These are phyloP conservation scores for Sanghuangporus weigelae DNA, from an alignment of 1,284 basidiomycete species.

Conservation along the genomic window DNA sequence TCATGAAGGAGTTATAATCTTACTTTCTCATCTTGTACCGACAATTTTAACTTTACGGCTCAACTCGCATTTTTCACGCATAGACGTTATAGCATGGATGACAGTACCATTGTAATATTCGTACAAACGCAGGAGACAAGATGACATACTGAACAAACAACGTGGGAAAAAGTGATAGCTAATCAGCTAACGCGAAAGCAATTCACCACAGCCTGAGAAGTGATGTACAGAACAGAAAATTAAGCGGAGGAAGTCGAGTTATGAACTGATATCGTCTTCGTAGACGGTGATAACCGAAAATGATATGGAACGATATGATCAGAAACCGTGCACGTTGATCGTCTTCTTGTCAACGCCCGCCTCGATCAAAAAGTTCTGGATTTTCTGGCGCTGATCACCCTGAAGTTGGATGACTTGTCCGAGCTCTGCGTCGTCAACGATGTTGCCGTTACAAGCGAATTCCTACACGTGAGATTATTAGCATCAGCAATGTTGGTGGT, in stretches of 20 bases:
- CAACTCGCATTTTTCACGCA: not conserved
- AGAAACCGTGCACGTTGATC: conserved; percentile 89
- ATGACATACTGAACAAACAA: not conserved
- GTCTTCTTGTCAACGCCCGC: conserved; percentile 68
- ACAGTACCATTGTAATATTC: not conserved
- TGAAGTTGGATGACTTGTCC: conserved; percentile 99
- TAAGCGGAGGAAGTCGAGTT: not conserved
- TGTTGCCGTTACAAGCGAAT: conserved; percentile 98
- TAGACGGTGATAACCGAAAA: not conserved
- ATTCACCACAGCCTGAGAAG: not conserved
- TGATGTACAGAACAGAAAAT: not conserved
- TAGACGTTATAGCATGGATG: not conserved
- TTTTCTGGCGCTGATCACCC: conserved; percentile 95
- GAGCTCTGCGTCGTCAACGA: conserved; percentile 95
- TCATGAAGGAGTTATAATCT: not conserved
- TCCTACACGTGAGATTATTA: conserved; percentile 48
- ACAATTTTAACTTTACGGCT: not conserved
- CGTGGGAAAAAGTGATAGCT: not conserved
- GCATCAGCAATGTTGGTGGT: not conserved
- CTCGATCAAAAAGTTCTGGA: conserved; percentile 79
- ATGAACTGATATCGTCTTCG: not conserved
- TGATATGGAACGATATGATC: conserved; percentile 21
- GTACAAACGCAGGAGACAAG: not conserved
- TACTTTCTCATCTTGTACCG: not conserved
- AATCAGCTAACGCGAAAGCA: not conserved